phyloP scores from a whole-genome alignment of 164 flowering plant species.

The Umbellularia californica region DNA sequence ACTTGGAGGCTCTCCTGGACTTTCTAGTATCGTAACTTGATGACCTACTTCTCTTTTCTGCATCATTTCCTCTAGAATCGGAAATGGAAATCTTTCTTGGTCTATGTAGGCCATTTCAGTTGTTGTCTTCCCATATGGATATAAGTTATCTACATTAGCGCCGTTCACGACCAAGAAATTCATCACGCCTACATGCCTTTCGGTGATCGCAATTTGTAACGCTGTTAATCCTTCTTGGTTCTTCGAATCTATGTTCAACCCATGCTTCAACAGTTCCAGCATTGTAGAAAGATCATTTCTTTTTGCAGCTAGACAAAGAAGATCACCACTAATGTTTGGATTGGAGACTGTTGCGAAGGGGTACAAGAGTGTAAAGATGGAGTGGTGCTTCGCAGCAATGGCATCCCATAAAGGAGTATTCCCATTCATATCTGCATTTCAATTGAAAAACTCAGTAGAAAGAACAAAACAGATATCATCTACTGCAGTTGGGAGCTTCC shows the following conservation, averaged over 20 bases:
- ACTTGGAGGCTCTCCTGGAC: not conserved
- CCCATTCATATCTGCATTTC: constrained; percentile 55
- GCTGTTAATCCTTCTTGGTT: constrained; percentile 54
- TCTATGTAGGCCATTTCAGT: not conserved
- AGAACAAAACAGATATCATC: not conserved
- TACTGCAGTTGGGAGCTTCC: not conserved
- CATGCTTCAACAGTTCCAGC: constrained; percentile 64
- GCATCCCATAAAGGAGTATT: constrained; percentile 85
- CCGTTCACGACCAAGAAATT: constrained; percentile 63
- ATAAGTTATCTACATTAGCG: constrained; percentile 32
- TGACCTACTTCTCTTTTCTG: constrained; percentile 43
- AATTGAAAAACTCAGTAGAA: not conserved
- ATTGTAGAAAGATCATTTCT: constrained; percentile 51
- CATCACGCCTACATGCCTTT: constrained; percentile 52
- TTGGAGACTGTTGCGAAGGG: constrained; percentile 51
- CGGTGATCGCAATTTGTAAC: constrained; percentile 53
- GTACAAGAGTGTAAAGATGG: constrained; percentile 59
- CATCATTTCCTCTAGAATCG: constrained; percentile 37
- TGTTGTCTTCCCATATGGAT: constrained; percentile 1
- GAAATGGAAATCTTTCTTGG: constrained; percentile 17
- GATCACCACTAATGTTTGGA: constrained; percentile 59
- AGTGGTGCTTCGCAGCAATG: constrained; percentile 55
- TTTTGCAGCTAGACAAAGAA: constrained; percentile 68
- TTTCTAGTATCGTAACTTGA: constrained; percentile 31
- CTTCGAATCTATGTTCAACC: constrained; percentile 48